These are phyloP conservation scores for Catunica adiposa DNA, from an alignment of 2,329 filamentous ascomycete species.

Conservation along the genomic window DNA sequence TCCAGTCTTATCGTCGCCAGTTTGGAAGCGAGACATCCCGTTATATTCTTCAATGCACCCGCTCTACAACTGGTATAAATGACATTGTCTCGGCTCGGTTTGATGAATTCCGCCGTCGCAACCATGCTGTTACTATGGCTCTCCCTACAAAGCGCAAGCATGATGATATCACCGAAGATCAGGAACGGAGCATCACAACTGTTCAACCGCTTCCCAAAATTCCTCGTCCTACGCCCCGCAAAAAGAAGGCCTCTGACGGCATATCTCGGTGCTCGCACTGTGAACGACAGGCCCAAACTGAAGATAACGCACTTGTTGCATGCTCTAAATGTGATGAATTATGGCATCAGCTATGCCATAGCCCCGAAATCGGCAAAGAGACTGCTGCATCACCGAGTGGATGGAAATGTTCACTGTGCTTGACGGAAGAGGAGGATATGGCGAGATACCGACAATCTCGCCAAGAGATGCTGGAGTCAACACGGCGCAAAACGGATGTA, in stretches of 20 bases:
- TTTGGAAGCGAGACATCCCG: not conserved
- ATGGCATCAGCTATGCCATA: slow-evolving; percentile 19
- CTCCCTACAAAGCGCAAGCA: slow-evolving; percentile 10
- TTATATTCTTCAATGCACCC: not conserved
- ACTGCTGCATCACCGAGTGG: slow-evolving; percentile 4
- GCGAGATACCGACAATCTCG: slow-evolving; percentile 15
- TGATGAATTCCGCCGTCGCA: slow-evolving; percentile 8
- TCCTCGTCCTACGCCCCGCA: slow-evolving; percentile 6
- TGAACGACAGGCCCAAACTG: slow-evolving; percentile 15
- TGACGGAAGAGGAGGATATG: slow-evolving; percentile 15
- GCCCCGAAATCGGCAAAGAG: slow-evolving; percentile 15
- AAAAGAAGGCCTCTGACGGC: slow-evolving; percentile 10
- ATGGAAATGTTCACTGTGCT: slow-evolving; percentile 16
- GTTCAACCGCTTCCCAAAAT: slow-evolving; percentile 9
- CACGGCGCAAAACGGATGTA: slow-evolving; percentile 18
- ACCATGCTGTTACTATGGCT: slow-evolving; percentile 6
- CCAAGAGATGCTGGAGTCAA: slow-evolving; percentile 11
- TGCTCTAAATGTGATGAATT: slow-evolving; percentile 17
- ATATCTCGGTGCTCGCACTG: slow-evolving; percentile 16
- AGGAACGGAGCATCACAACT: not conserved
- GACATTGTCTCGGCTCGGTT: slow-evolving; percentile 11
- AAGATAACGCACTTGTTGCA: slow-evolving; percentile 16
- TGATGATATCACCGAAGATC: not conserved
- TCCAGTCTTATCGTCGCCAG: slow-evolving; percentile 10
- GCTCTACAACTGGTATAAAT: not conserved